These are phyloP conservation scores for Spizellomyces sp. DNA, from an alignment of 192 early-diverging fungal species.

Conservation along the genomic window DNA sequence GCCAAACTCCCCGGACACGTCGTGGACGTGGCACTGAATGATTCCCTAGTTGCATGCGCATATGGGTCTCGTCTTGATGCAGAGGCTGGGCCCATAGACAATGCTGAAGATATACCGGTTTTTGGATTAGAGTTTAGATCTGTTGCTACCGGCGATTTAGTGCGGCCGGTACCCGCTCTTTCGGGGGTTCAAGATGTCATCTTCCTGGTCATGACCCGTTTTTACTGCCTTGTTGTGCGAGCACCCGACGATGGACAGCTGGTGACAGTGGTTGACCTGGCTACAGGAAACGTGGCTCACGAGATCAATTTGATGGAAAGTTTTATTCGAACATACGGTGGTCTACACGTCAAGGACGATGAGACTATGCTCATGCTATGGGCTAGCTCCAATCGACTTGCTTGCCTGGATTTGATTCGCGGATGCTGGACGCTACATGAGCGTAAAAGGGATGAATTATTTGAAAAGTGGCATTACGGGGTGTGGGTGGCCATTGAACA, in stretches of 20 bases:
- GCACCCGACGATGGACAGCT: conserved; percentile 7
- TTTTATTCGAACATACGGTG: conserved; percentile 16
- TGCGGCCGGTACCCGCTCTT: conserved; percentile 1
- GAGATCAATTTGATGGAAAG: conserved; percentile 19
- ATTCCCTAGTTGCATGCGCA: conserved; percentile 17
- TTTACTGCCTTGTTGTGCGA: conserved; percentile 11
- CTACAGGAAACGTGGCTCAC: neutral
- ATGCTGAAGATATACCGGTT: neutral
- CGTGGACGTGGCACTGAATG: conserved; percentile 27
- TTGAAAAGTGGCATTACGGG: conserved; percentile 14
- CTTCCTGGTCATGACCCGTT: conserved; percentile 14
- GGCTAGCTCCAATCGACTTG: conserved; percentile 13
- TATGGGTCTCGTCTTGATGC: conserved; percentile 11
- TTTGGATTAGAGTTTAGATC: conserved; percentile 25
- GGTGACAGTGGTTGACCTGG: conserved; percentile 16
- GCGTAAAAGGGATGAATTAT: neutral
- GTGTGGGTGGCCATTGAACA: conserved; percentile 14
- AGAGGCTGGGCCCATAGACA: neutral
- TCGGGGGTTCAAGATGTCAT: conserved; percentile 13
- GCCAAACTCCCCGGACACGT: conserved; percentile 8
- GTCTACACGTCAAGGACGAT: conserved; percentile 20
- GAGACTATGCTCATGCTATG: conserved; percentile 21
- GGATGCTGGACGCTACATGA: neutral
- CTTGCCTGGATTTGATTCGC: conserved; percentile 10
- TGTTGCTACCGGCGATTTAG: conserved; percentile 3